Base-by-base conservation (phyloP, 495 filamentous ascomycete species). In the Ascobolus immersus region DNA sequence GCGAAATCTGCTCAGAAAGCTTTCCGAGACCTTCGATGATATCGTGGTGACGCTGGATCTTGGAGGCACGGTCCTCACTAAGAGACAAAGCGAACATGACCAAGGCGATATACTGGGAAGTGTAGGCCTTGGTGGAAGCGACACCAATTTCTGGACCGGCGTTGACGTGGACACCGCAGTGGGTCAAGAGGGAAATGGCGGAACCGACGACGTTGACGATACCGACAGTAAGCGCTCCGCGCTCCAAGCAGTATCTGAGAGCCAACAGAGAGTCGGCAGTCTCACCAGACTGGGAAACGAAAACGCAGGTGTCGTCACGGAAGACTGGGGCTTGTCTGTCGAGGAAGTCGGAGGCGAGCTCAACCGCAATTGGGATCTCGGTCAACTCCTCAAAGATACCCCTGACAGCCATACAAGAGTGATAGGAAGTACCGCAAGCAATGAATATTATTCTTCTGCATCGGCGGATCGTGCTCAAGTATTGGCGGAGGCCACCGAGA, bases 131-230 rank as follows among this genome's bases (percentile, higher is more conserved):
- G 49, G 86, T 96, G 26, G 82, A 93, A 22, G 86, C 86, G 33
- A 96, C 86, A 69, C 86, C 86, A 40, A 96, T 96, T 56, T 96
- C 86, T 32, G 86, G 86, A 12, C 86, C 86, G 38, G 86, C 86
- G 55, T 96, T 96, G 57, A 96, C 90, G 62, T 96, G 86, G 25
- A 96, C 86, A 76, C 86, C 86, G 47, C 86, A 96, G 67, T 96
- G 86, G 21, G 89, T 94, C 32, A 96, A 69, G 35, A 94, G 73
- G 7, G 86, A 96, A 54, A 96, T 96, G 35, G 82, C 90, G 15
- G 86, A 96, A 29, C 86, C 86, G 37, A 96, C 86, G 40, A 86
- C 77, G 57, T 96, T 96, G 49, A 96, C 86, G 46, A 93, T 77
- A 59, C 86, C 86, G 37, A 96, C 86, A 22, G 86, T 94, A 52